These are phyloP conservation scores for Penicillium janthinellum DNA, from an alignment of 2,329 filamentous ascomycete genomes.

Conservation along the genomic window DNA sequence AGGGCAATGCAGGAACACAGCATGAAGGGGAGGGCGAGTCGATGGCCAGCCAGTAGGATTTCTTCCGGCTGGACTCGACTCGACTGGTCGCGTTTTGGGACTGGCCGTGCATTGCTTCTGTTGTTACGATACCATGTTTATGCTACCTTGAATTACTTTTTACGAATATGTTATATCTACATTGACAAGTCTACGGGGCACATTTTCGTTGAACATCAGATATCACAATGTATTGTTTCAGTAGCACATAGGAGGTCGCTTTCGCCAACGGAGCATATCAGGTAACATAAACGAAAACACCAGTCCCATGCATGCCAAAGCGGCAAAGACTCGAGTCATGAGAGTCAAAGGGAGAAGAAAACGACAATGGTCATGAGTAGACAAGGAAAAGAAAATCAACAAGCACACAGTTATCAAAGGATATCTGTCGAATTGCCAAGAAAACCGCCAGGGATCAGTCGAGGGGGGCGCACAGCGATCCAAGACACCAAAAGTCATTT, in stretches of 20 bases:
- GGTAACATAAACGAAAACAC: slow-evolving; percentile 36
- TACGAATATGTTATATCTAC: slow-evolving; percentile 1
- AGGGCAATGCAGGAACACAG: slow-evolving; percentile 22
- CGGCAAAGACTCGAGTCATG: slow-evolving; percentile 35
- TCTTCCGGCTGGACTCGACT: not conserved
- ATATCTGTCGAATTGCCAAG: slow-evolving; percentile 17
- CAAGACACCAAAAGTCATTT: slow-evolving; percentile 15
- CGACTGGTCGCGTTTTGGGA: slow-evolving; percentile 7
- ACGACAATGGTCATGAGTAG: slow-evolving; percentile 21
- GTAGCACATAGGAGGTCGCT: slow-evolving; percentile 25
- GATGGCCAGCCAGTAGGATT: slow-evolving; percentile 14
- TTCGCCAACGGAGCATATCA: slow-evolving; percentile 35
- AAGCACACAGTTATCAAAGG: slow-evolving; percentile 2
- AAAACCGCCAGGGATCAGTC: slow-evolving; percentile 15
- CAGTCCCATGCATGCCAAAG: slow-evolving; percentile 43
- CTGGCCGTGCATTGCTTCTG: slow-evolving; percentile 1
- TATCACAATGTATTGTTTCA: slow-evolving; percentile 24
- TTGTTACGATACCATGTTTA: slow-evolving; percentile 13
- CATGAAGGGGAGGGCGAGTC: slow-evolving; percentile 20
- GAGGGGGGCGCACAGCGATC: slow-evolving; percentile 26
- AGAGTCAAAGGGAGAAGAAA: slow-evolving; percentile 31
- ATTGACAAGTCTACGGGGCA: not conserved
- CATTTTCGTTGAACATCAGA: slow-evolving; percentile 16
- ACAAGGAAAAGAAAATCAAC: slow-evolving; percentile 11
- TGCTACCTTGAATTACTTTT: not conserved